phyloP scores from a whole-genome alignment of 2,329 filamentous ascomycete genomes.

The Verticillium dahliae region DNA sequence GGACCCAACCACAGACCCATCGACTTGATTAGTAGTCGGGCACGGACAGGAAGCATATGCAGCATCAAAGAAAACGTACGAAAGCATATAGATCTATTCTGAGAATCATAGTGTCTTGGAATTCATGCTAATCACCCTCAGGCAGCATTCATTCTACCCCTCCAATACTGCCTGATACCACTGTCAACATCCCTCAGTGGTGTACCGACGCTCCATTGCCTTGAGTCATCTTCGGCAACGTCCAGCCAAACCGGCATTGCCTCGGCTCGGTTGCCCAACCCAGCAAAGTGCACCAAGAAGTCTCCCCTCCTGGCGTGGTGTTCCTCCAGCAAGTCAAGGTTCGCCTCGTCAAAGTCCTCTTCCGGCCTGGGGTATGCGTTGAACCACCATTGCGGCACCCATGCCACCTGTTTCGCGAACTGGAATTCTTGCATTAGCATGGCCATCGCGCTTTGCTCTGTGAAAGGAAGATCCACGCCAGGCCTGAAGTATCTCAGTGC shows the following conservation, averaged over 20 bases:
- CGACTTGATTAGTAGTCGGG: too few species aligned
- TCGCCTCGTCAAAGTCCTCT: background rate
- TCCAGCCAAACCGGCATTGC: background rate
- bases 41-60: too few species aligned
- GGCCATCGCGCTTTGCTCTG: constrained; percentile 14
- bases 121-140: too few species aligned
- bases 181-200: background rate
- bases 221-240: background rate
- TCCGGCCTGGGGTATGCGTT: constrained; percentile 10
- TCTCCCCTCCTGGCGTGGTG: constrained; percentile 7
- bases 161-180: background rate
- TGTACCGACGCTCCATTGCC: background rate
- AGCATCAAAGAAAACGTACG: too few species aligned
- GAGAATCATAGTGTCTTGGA: too few species aligned
- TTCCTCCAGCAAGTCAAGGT: background rate
- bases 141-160: background rate
- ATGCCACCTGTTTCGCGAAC: constrained; percentile 2
- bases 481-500: constrained; percentile 11
- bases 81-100: too few species aligned
- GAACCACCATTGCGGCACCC: constrained; percentile 14
- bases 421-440: constrained; percentile 8
- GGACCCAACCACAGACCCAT: too few species aligned
- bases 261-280: background rate
- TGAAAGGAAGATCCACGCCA: constrained; percentile 6
- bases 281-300: constrained; percentile 14